Base-by-base conservation (phyloP, 2,329 filamentous ascomycete genomes). In the Fusarium papillatum region DNA sequence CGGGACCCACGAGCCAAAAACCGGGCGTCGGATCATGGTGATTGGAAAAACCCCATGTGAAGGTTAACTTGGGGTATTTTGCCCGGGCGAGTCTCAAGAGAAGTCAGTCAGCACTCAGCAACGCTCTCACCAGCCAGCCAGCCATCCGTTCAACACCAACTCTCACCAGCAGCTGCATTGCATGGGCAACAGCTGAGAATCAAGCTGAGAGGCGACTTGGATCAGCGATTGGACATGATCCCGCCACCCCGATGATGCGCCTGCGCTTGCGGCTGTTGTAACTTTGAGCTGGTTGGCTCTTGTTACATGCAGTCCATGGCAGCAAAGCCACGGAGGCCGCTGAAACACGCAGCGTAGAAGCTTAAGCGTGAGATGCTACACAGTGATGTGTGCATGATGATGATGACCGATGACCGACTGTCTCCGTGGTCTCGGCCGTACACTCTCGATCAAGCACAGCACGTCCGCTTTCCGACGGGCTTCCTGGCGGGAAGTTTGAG, bases 321-420 rank as follows among this genome's bases (percentile, higher is more conserved):
- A 65, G 31, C 36, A 34, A 29, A 36, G 29, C 29, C 63, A 71
- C 53, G 16, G 19, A 55, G 46, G 34, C 26, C 43, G 39, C 24
- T 55, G 38, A 66, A 66, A 68, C 50, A 41, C 34, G 50, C 70
- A 22, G 31, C 13, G 29, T 36, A 63, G 46, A 46, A 38, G 50
- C 26, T 53, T 43, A 57, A 59, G 38, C 22, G 59, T 26, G 36
- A 43, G 50, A 57, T 72, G 72, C 46, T 59, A 72, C 64, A 50
- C 41, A 19, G 66, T 69, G 71, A 72, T 72, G 66, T 36, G 50
- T 26, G 57, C 62, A 66, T 66, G 38, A 73, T 75, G 65, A 75
- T 65, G 62, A 75, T 65, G 57, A 31, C 5, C 14, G 34, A 22
- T 36, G 34, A 11, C 38, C 38, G 36, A 38, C 43, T 41, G 62